Evolutionary conservation across 2,329 filamentous ascomycete genomes (phyloP), one percentile per base, ranked within the genome.

Genomic region (Coleophoma cylindrospora): DNA sequence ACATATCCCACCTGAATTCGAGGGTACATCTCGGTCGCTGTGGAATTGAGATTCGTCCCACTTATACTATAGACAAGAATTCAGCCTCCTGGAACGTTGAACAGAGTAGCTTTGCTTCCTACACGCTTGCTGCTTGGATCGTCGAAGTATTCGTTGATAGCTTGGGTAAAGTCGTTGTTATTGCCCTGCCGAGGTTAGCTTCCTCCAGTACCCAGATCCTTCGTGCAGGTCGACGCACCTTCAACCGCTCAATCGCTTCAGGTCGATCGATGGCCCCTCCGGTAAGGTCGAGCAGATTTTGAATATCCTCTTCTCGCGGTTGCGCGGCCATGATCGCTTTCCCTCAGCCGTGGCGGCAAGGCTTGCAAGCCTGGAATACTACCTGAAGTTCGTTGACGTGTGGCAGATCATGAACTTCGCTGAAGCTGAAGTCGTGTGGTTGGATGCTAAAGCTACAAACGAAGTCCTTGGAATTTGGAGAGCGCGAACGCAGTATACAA

Each of bases 11-110:
- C 71, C 57, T 44, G 65, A 68, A 40, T 74, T 71, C 2, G 56
- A 57, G n/a, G 64, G 65, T 34, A 77, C 78, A 46, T 84, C 77
- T 48, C 79, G 71, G 55, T 76, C 76, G 37, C 72, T 73, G 4
- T 64, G 64, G 53, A 82, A 84, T 40, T 73, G 69, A 32, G 62
- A 66, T 48, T 84, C 80, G 52, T 82, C 74, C 79, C 80, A 84
- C 27, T 65, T 66, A 55, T 81, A 80, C 62, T 76, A 68, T 51
- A 78, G 9, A 41, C 27, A 45, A 27, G 27, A 27, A 8, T 27
- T 27, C 27, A 27, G 27, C 9, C 27, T 27, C 27, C 27, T 27
- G 27, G 27, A 10, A 27, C 27, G 27, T 27, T 27, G 27, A 27
- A 27, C 3, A 10, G 27, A 27, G 27, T 6, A 10, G 27, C 2